Evolutionary conservation across 164 flowering plant genomes (phyloP).

Genomic region (Santalum album): DNA sequence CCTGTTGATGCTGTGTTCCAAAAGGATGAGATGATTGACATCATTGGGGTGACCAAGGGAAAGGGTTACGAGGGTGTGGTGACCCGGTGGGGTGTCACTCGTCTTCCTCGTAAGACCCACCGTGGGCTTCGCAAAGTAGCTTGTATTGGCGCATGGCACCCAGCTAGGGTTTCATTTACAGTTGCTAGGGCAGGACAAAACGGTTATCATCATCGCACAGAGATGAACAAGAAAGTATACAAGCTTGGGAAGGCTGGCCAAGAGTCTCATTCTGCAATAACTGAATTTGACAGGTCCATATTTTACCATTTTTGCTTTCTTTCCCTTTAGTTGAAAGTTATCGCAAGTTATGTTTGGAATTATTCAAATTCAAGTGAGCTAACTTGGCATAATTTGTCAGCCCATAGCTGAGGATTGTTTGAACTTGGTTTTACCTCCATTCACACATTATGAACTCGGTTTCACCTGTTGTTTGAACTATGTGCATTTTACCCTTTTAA

Average conservation of each 20-base stretch:
- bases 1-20: constrained; percentile 65
- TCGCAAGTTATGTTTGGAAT: background rate
- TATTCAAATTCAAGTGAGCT: too few species aligned
- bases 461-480: too few species aligned
- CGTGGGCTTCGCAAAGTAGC: constrained; percentile 69
- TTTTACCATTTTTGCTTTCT: background rate
- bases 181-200: constrained; percentile 79
- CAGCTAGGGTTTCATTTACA: constrained; percentile 65
- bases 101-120: constrained; percentile 71
- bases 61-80: constrained; percentile 81
- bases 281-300: constrained; percentile 51
- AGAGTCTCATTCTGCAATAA: constrained; percentile 53
- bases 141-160: constrained; percentile 84
- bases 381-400: too few species aligned
- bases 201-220: constrained; percentile 68
- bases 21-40: constrained; percentile 77
- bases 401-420: too few species aligned
- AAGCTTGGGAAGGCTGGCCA: constrained; percentile 55
- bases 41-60: constrained; percentile 73
- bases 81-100: constrained; percentile 79
- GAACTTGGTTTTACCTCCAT: too few species aligned
- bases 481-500: too few species aligned
- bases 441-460: too few species aligned
- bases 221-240: constrained; percentile 71
- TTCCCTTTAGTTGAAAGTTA: background rate